A percentile compares a stretch with the other conserved stretches of the same genome.
Evolutionary conservation across 257 asterid genomes (phyloP).

Genomic region (Petunia axillaris): DNA sequence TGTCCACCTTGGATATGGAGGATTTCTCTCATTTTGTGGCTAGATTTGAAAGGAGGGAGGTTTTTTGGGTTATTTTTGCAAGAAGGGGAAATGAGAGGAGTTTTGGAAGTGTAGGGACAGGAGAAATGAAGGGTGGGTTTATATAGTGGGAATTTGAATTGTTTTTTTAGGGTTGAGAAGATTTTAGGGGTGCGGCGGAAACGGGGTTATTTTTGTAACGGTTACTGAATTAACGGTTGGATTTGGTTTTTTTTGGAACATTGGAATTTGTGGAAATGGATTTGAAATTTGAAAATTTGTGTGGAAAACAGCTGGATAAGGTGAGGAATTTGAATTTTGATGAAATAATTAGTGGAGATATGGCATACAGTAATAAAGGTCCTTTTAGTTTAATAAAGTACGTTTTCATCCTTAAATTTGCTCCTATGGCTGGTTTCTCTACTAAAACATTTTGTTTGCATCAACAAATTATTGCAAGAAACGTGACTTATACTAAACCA

Average conservation of each 20-base stretch:
- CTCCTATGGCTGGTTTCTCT: not conserved
- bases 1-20: slow-evolving; percentile 25
- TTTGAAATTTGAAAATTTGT: slow-evolving; percentile 21
- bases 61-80: too few species aligned
- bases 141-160: not conserved
- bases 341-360: too few species aligned
- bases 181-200: not conserved
- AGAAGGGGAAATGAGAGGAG: not conserved
- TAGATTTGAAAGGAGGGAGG: not conserved
- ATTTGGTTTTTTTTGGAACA: not conserved
- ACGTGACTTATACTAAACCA: too few species aligned
- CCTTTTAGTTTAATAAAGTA: not conserved
- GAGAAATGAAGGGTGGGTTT: not conserved
- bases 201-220: not conserved
- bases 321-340: not conserved
- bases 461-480: too few species aligned
- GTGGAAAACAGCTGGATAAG: not conserved
- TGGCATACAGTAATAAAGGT: not conserved
- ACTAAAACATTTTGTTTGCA: too few species aligned
- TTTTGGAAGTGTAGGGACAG: slow-evolving; percentile 13
- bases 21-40: slow-evolving; percentile 19
- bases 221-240: slow-evolving; percentile 20
- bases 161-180: slow-evolving; percentile 16
- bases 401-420: not conserved
- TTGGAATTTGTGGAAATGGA: not conserved